Evolutionary conservation across 495 filamentous ascomycete species (phyloP).

Genomic region (Xylaria grammica): DNA sequence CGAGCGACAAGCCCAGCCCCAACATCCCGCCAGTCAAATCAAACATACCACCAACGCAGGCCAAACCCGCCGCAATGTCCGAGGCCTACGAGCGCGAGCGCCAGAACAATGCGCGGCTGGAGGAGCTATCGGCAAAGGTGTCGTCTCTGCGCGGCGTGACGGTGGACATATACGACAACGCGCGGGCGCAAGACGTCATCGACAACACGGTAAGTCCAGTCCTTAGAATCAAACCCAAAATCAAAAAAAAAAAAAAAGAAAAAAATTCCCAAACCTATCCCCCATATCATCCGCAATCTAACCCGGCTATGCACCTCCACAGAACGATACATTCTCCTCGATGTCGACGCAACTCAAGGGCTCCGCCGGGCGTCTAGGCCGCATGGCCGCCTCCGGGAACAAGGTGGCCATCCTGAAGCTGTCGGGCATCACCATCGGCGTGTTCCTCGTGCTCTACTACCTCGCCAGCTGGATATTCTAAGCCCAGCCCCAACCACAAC

Average conservation of each 20-base stretch:
- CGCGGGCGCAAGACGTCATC: conserved; percentile 81
- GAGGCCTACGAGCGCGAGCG: conserved; percentile 94
- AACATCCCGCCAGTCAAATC: not conserved
- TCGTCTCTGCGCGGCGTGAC: conserved; percentile 93
- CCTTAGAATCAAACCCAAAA: conserved; percentile 2
- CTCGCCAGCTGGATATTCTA: conserved; percentile 70
- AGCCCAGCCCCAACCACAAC: not conserved
- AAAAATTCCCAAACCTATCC: too few species aligned
- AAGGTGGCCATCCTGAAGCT: conserved; percentile 90
- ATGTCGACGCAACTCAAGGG: conserved; percentile 75
- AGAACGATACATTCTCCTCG: conserved; percentile 64
- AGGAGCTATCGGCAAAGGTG: conserved; percentile 88
- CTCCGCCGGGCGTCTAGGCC: conserved; percentile 82
- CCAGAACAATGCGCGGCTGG: conserved; percentile 95
- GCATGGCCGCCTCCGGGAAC: conserved; percentile 90
- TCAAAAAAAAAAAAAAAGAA: conserved; percentile 3
- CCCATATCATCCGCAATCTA: not conserved
- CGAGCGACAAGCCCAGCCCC: too few species aligned
- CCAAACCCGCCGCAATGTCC: conserved; percentile 65
- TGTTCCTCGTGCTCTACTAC: conserved; percentile 76
- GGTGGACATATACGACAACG: conserved; percentile 97
- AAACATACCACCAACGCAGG: not conserved
- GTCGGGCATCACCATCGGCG: conserved; percentile 79
- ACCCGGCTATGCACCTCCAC: not conserved
- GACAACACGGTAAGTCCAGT: conserved; percentile 72